Conservation (phyloP, 495 filamentous ascomycete species). For the Talaromyces borbonicus region DNA sequence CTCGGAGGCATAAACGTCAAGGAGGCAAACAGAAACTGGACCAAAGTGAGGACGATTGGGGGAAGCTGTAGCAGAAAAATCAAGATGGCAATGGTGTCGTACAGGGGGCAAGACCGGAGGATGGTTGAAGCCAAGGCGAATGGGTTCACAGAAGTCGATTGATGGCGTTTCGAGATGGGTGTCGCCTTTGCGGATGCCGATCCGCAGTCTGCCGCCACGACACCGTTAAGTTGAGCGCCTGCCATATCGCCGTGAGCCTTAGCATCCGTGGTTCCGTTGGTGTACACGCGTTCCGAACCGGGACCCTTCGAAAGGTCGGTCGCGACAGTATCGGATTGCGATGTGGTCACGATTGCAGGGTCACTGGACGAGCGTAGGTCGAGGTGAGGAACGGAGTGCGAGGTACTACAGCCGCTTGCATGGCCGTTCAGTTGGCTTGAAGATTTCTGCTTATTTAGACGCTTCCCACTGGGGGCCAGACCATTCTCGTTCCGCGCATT, state of each 20-base stretch:
- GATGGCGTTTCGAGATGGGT: slow-evolving; percentile 44
- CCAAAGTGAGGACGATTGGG: slow-evolving; percentile 75
- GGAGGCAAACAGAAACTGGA: slow-evolving; percentile 88
- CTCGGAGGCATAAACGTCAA: slow-evolving; percentile 85
- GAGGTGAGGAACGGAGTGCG: slow-evolving; percentile 33
- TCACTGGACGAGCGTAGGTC: slow-evolving; percentile 37
- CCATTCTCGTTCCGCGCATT: slow-evolving; percentile 73
- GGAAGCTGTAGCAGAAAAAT: slow-evolving; percentile 97
- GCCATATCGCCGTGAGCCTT: slow-evolving; percentile 33
- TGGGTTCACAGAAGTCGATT: slow-evolving; percentile 52
- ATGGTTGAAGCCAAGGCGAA: slow-evolving; percentile 74
- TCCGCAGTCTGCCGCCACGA: slow-evolving; percentile 26
- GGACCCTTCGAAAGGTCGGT: slow-evolving; percentile 26
- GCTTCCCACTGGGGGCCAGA: slow-evolving; percentile 73
- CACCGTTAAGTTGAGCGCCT: slow-evolving; percentile 27
- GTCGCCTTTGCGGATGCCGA: slow-evolving; percentile 25
- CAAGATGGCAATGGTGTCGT: slow-evolving; percentile 94
- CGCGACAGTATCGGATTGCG: slow-evolving; percentile 16
- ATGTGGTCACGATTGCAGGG: slow-evolving; percentile 31
- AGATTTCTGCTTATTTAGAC: slow-evolving; percentile 59
- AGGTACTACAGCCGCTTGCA: slow-evolving; percentile 38
- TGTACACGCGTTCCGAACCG: slow-evolving; percentile 25
- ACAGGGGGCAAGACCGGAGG: slow-evolving; percentile 78
- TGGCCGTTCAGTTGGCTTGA: slow-evolving; percentile 50
- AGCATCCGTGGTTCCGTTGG: slow-evolving; percentile 24